These are phyloP conservation scores for Penicillium glabrum DNA, from an alignment of 2,329 filamentous ascomycete genomes.

Conservation along the genomic window DNA sequence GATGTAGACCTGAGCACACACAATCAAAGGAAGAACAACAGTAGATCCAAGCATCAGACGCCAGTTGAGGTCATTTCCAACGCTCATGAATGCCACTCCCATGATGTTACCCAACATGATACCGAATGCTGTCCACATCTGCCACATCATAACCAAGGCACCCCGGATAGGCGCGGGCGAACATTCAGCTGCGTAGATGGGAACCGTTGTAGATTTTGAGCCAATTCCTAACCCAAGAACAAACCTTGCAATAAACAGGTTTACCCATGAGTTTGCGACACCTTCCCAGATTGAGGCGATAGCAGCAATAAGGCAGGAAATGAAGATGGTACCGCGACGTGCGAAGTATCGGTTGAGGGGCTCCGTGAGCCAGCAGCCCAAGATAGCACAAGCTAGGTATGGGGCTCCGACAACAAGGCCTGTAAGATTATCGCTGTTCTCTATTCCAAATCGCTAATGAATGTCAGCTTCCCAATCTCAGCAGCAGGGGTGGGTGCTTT, in stretches of 20 bases:
- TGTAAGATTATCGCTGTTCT: slow-evolving; percentile 33
- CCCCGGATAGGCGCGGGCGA: not conserved
- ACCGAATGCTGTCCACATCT: slow-evolving; percentile 50
- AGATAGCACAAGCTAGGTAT: slow-evolving; percentile 45
- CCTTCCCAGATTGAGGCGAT: slow-evolving; percentile 46
- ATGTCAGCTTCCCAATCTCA: not conserved
- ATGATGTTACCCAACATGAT: slow-evolving; percentile 51
- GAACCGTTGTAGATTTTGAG: slow-evolving; percentile 43
- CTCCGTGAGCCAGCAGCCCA: slow-evolving; percentile 52
- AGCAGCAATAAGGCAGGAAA: slow-evolving; percentile 43
- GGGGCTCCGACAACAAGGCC: slow-evolving; percentile 48
- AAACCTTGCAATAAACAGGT: slow-evolving; percentile 44
- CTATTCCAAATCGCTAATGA: slow-evolving; percentile 14
- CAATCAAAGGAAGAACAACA: slow-evolving; percentile 57
- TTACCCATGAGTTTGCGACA: slow-evolving; percentile 43
- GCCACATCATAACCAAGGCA: slow-evolving; percentile 40
- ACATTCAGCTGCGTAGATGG: not conserved
- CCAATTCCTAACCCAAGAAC: slow-evolving; percentile 45
- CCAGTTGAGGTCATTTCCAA: slow-evolving; percentile 58
- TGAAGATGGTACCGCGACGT: slow-evolving; percentile 48
- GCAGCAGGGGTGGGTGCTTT: not conserved
- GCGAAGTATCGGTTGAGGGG: slow-evolving; percentile 47
- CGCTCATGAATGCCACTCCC: slow-evolving; percentile 48
- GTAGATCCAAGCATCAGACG: slow-evolving; percentile 69
- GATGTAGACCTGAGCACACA: slow-evolving; percentile 62